Evolutionary conservation across 768 basidiomycete species (phyloP), one percentile per base, ranked within the genome.

Genomic region (Serendipita sp.): DNA sequence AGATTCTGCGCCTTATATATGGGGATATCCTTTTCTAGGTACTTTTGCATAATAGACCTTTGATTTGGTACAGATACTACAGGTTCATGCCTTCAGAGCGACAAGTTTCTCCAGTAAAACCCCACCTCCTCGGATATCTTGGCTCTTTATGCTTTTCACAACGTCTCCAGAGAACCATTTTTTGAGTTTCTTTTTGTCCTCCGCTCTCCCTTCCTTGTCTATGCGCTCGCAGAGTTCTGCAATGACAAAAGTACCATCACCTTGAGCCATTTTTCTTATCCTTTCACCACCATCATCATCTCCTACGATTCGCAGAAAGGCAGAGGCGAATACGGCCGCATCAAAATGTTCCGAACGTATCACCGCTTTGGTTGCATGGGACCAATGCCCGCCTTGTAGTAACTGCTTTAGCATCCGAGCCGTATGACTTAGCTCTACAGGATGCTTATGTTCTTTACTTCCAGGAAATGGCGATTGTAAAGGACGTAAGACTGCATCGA

Each of bases 371-470:
- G 83, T 80, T 0, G 79, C 72, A 36, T 83, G 85, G 66, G 83
- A 84, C 74, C 85, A 96, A 71, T 94, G 91, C 0, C 93, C 93
- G 3, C 93, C 93, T 71, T 94, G 91, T 1, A 96, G 78, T 3
- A 96, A 82, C 3, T 84, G 84, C 72, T 96, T 96, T 80, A 91
- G 94, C 58, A 93, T 71, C 45, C 93, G 81, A 2, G 89, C 86
- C 0, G 86, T 82, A 69, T 91, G 90, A 0, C 91, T 83, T 11
- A 92, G 79, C 70, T 94, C 86, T 65, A 94, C 86, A 15, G 81
- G 80, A 73, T 92, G 89, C 0, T 80, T 66, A 0, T 76, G 65
- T 62, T 84, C 81, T 3, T 77, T 70, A 23, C 68, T 68, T 10
- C 82, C 78, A 0, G 85, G 83, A 71, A 86, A 85, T 3, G 83